phyloP scores from a whole-genome alignment of 306 rosid genomes.

The Purshia tridentata region DNA sequence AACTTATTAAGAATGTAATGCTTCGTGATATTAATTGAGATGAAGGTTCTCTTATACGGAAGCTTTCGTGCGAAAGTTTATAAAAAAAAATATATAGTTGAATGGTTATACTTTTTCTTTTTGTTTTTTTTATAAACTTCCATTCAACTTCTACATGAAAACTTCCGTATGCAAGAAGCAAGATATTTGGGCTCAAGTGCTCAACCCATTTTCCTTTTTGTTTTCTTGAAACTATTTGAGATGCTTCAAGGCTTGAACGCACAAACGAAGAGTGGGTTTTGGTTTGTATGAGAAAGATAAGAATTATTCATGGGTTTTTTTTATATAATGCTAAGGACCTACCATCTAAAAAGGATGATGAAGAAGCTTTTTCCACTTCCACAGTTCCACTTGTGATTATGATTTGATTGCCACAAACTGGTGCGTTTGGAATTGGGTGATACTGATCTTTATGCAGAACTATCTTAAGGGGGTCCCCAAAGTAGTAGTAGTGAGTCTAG shows the following conservation, averaged over 20 bases:
- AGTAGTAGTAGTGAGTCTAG: no score
- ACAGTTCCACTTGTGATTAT: conserved; percentile 10
- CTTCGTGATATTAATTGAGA: no score
- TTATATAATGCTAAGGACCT: neutral
- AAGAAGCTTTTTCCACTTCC: conserved; percentile 13
- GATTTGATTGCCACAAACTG: conserved; percentile 7
- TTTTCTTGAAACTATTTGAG: neutral
- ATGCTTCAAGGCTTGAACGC: neutral
- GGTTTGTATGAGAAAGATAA: no score
- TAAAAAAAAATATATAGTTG: no score
- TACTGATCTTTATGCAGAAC: neutral
- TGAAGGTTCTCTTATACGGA: no score
- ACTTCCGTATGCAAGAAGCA: no score
- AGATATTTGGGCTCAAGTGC: neutral
- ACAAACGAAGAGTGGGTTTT: neutral
- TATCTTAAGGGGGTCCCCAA: conserved; percentile 1
- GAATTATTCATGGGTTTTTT: no score
- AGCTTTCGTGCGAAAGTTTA: no score
- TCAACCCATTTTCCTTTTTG: neutral
- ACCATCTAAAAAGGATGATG: neutral
- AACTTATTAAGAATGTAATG: no score
- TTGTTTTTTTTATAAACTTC: no score
- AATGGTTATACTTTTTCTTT: no score
- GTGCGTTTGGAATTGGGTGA: neutral
- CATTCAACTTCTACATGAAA: no score